phyloP scores from a whole-genome alignment of 1,284 basidiomycete genomes.

The Microbotryum saponariae region DNA sequence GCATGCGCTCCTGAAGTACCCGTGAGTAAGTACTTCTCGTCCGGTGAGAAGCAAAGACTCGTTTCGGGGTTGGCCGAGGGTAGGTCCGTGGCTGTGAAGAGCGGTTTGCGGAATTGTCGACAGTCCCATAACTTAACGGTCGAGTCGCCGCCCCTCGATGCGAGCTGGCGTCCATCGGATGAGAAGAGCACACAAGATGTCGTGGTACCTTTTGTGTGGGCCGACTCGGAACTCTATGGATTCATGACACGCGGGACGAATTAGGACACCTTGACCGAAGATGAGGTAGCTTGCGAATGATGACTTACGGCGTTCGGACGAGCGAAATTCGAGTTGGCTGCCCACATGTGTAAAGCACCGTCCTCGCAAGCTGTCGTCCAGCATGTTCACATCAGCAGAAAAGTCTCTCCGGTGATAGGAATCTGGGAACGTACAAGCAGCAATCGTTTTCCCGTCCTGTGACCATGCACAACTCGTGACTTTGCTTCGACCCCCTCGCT shows the following conservation, averaged over 20 bases:
- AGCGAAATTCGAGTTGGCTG: slow-evolving; percentile 80
- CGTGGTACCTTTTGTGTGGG: slow-evolving; percentile 73
- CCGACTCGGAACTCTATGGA: slow-evolving; percentile 64
- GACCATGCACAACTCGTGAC: slow-evolving; percentile 69
- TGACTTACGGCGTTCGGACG: slow-evolving; percentile 55
- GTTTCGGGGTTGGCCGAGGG: slow-evolving; percentile 80
- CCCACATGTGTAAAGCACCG: slow-evolving; percentile 88
- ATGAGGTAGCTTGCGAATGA: neutral
- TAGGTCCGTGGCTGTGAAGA: slow-evolving; percentile 56
- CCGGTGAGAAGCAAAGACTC: slow-evolving; percentile 86
- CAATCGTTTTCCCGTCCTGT: slow-evolving; percentile 73
- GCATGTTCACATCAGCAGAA: slow-evolving; percentile 7
- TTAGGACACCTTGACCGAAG: neutral
- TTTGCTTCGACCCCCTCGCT: slow-evolving; percentile 87
- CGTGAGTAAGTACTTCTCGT: slow-evolving; percentile 76
- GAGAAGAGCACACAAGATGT: slow-evolving; percentile 78
- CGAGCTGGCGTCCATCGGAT: slow-evolving; percentile 67
- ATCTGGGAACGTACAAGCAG: slow-evolving; percentile 57
- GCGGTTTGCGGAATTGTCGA: slow-evolving; percentile 74
- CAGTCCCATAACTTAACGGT: slow-evolving; percentile 97
- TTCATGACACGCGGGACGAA: no score
- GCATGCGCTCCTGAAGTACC: slow-evolving; percentile 49
- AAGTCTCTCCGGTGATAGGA: neutral
- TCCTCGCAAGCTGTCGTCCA: slow-evolving; percentile 66
- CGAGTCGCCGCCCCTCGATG: slow-evolving; percentile 84